Conservation (phyloP, 805 yeast species). For the Priceomyces melissophilus region DNA sequence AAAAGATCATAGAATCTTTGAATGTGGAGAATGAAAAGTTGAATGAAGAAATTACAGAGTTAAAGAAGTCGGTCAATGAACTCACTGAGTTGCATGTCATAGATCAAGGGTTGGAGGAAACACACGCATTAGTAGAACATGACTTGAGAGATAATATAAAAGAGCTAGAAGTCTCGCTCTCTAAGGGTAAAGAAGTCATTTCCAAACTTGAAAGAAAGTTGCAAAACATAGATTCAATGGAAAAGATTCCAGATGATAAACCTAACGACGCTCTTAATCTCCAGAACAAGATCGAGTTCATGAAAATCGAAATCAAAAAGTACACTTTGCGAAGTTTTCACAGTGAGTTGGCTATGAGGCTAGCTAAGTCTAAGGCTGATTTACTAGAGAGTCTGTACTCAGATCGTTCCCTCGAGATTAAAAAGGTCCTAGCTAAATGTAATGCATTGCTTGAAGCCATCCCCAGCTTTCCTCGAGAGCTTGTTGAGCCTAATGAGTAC, state of each 20-base stretch:
- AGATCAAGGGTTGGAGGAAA: constrained; percentile 48
- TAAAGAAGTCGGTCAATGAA: constrained; percentile 41
- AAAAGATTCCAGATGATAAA: constrained; percentile 16
- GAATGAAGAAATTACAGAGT: constrained; percentile 22
- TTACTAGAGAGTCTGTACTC: not conserved
- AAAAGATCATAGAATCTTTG: constrained; percentile 30
- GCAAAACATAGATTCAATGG: constrained; percentile 15
- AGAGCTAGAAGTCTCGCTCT: constrained; percentile 13
- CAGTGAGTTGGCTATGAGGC: constrained; percentile 9
- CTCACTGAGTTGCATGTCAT: constrained; percentile 48
- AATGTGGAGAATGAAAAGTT: constrained; percentile 36
- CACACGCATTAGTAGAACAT: constrained; percentile 39
- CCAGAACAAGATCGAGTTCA: constrained; percentile 10
- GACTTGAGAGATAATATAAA: constrained; percentile 41
- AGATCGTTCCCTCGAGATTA: too few relatives aligned
- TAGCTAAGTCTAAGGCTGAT: constrained; percentile 8
- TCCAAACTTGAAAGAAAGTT: constrained; percentile 17
- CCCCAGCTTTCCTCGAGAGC: too few relatives aligned
- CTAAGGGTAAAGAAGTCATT: constrained; percentile 14
- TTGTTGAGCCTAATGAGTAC: too few relatives aligned
- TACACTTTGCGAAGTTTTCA: constrained; percentile 7
- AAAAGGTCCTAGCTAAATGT: too few relatives aligned
- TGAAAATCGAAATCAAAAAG: constrained; percentile 14
- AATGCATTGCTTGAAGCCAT: too few relatives aligned
- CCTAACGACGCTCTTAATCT: not conserved